Conservation (phyloP, 1,284 basidiomycete species). For the Cryptococcus hybrid region DNA sequence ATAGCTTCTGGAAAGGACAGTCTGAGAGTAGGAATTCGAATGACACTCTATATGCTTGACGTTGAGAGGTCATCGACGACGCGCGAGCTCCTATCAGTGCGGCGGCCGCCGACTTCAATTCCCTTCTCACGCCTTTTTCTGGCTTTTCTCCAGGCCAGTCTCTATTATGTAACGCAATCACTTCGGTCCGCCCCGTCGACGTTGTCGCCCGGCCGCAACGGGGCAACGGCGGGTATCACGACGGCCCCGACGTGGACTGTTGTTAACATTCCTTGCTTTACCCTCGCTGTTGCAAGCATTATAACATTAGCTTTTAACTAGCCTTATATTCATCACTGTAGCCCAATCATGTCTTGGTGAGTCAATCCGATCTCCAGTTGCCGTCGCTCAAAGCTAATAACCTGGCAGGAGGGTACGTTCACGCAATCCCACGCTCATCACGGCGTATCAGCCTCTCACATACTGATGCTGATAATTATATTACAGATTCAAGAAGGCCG, state of each 20-base stretch:
- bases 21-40: no score
- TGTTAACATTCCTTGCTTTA: neutral
- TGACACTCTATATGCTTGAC: no score
- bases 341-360: constrained; percentile 2
- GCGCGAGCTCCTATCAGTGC: constrained; percentile 4
- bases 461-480: neutral
- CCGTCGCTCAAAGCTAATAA: neutral
- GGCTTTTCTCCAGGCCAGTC: neutral
- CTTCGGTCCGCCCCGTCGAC: no score
- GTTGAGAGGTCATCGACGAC: constrained; percentile 3
- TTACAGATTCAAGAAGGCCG: constrained; percentile 85
- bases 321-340: neutral
- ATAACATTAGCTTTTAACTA: no score
- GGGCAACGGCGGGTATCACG: neutral
- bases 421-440: neutral
- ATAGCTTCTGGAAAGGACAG: no score
- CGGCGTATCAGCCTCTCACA: neutral
- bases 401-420: neutral
- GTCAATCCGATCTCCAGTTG: neutral
- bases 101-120: neutral
- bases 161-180: no score
- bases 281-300: neutral
- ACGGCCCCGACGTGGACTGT: neutral
- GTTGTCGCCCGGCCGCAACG: no score
- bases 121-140: neutral